Conservation (phyloP, 2,329 filamentous ascomycete genomes). For the Didymella glomerata region DNA sequence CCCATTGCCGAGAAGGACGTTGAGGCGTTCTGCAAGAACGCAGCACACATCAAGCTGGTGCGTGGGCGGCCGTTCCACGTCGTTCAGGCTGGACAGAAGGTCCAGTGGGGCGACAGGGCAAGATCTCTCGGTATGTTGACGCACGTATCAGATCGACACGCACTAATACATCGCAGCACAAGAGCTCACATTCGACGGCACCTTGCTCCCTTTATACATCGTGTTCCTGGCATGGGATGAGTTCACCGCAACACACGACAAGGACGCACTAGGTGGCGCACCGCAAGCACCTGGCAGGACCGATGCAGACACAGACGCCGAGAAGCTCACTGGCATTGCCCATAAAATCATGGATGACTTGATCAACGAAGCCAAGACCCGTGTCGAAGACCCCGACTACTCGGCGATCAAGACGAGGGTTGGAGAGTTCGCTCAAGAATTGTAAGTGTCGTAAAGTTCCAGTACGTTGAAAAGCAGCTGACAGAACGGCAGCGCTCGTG, state of each 20-base stretch:
- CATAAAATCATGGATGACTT: constrained; percentile 53
- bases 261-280: constrained; percentile 45
- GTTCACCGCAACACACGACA: constrained; percentile 54
- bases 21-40: constrained; percentile 94
- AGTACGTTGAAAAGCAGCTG: constrained; percentile 18
- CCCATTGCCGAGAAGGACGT: constrained; percentile 75
- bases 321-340: constrained; percentile 56
- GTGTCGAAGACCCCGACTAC: constrained; percentile 55
- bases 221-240: constrained; percentile 62
- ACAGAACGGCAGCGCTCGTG: constrained; percentile 65
- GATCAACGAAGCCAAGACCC: constrained; percentile 53
- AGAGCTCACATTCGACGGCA: constrained; percentile 55
- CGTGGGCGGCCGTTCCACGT: constrained; percentile 66
- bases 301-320: constrained; percentile 44
- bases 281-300: constrained; percentile 50
- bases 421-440: constrained; percentile 53
- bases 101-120: constrained; percentile 59
- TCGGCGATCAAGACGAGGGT: constrained; percentile 47
- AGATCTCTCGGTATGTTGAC: constrained; percentile 61
- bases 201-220: constrained; percentile 59
- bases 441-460: constrained; percentile 51
- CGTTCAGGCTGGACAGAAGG: constrained; percentile 53
- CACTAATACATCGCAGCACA: constrained; percentile 39
- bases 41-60: constrained; percentile 89
- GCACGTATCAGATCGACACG: neutral